Percentiles rank a stretch among this genome's conserved stretches.
Evolutionary conservation across 805 yeast genomes (phyloP).

Genomic region (Cephaloascus albidus): DNA sequence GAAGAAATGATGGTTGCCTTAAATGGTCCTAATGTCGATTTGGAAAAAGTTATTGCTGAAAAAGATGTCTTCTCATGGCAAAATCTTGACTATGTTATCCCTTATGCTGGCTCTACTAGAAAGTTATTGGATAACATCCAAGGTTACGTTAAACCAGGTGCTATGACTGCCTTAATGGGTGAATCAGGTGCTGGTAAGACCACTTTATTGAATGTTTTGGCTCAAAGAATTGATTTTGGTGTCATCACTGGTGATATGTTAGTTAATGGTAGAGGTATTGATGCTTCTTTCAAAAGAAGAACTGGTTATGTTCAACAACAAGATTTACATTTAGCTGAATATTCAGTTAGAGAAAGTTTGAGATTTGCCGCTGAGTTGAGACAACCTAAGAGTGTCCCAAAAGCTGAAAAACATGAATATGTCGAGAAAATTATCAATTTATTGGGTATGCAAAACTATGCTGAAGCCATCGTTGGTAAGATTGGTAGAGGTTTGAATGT

Average conservation of each 20-base stretch:
- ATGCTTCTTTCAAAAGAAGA: conserved; percentile 39
- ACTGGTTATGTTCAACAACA: conserved; percentile 56
- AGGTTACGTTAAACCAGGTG: conserved; percentile 45
- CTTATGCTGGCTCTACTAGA: conserved; percentile 21
- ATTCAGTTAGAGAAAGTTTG: conserved; percentile 46
- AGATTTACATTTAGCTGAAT: conserved; percentile 40
- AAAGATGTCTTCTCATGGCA: conserved; percentile 7
- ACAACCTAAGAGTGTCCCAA: conserved; percentile 29
- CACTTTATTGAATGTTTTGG: conserved; percentile 41
- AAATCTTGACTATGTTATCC: conserved; percentile 3
- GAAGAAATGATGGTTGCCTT: conserved; percentile 21
- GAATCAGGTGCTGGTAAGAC: conserved; percentile 62
- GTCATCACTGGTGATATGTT: conserved; percentile 49
- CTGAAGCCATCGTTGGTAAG: conserved; percentile 42
- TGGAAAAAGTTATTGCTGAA: conserved; percentile 4
- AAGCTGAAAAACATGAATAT: conserved; percentile 35
- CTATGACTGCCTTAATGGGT: conserved; percentile 45
- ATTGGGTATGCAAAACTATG: conserved; percentile 41
- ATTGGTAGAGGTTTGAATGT: conserved; percentile 42
- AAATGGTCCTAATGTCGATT: conserved; percentile 14
- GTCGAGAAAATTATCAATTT: conserved; percentile 42
- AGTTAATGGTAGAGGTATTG: conserved; percentile 43
- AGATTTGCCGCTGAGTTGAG: conserved; percentile 42
- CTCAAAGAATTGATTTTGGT: conserved; percentile 47
- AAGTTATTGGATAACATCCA: conserved; percentile 23